These are phyloP conservation scores for Arthrobotrys musiformis DNA, from an alignment of 2,329 filamentous ascomycete genomes.

Conservation along the genomic window DNA sequence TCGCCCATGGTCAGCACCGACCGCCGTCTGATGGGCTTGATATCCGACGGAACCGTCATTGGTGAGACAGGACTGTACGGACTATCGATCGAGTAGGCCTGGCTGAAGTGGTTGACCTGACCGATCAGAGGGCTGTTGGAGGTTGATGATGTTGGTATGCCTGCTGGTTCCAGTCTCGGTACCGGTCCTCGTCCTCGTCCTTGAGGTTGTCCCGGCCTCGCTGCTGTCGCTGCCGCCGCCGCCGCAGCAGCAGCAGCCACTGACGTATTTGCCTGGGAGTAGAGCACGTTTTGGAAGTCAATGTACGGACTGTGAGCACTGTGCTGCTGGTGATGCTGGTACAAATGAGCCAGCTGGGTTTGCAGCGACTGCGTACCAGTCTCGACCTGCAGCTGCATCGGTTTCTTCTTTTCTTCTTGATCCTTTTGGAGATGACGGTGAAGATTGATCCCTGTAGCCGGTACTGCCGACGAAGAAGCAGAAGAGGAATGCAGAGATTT, in stretches of 20 bases:
- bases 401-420: neutral
- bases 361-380: slow-evolving; percentile 35
- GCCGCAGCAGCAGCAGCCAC: no score
- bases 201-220: neutral
- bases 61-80: slow-evolving; percentile 35
- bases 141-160: neutral
- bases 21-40: slow-evolving; percentile 6
- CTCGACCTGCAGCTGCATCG: slow-evolving; percentile 17
- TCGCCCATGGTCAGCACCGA: slow-evolving; percentile 20
- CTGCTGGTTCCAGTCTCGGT: neutral
- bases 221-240: no score
- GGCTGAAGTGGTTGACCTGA: neutral
- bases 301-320: slow-evolving; percentile 34
- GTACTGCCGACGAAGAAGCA: neutral
- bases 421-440: neutral
- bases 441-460: neutral
- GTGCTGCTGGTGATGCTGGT: slow-evolving; percentile 47
- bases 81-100: neutral
- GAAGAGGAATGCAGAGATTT: no score
- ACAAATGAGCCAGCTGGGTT: slow-evolving; percentile 40
- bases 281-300: slow-evolving; percentile 52
- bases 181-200: neutral
- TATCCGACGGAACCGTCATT: slow-evolving; percentile 8
- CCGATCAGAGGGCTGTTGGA: neutral
- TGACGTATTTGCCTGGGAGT: slow-evolving; percentile 9